These are phyloP conservation scores for Gaeumannomyces tritici DNA, from an alignment of 2,329 filamentous ascomycete genomes.

Conservation along the genomic window DNA sequence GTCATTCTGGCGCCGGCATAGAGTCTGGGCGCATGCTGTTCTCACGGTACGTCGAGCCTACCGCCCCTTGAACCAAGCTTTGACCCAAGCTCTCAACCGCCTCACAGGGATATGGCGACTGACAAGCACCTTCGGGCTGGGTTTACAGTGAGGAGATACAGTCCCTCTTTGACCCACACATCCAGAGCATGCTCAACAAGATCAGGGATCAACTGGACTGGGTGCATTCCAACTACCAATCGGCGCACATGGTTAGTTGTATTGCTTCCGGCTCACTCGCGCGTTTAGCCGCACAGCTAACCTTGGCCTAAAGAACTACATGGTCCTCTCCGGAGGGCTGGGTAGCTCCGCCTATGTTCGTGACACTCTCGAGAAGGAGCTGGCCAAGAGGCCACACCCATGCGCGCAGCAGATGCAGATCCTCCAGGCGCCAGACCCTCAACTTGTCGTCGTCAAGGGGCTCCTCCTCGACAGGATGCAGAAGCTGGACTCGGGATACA, in stretches of 20 bases:
- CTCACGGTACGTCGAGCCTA: background rate
- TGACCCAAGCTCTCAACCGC: too few relatives aligned
- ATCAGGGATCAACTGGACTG: constrained; percentile 30
- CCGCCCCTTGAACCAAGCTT: too few relatives aligned
- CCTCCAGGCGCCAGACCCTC: constrained; percentile 37
- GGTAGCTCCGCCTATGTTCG: constrained; percentile 36
- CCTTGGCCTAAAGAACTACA: constrained; percentile 20
- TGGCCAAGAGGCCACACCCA: constrained; percentile 11
- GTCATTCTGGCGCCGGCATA: background rate
- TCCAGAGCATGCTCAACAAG: constrained; percentile 26
- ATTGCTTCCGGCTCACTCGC: background rate
- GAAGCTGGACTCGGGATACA: constrained; percentile 26
- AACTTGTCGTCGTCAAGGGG: constrained; percentile 45
- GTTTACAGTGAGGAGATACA: constrained; percentile 24
- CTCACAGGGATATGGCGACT: background rate
- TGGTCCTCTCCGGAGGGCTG: constrained; percentile 35
- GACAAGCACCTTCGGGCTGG: background rate
- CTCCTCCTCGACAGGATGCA: constrained; percentile 40
- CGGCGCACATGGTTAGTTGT: constrained; percentile 22
- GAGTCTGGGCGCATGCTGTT: background rate
- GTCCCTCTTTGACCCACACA: constrained; percentile 30
- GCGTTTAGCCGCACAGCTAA: background rate
- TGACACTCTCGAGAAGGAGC: constrained; percentile 27
- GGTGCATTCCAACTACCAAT: constrained; percentile 19
- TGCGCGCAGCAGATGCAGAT: constrained; percentile 16